Percentiles rank a stretch among this genome's conserved stretches.
phyloP scores from a whole-genome alignment of 2,329 filamentous ascomycete genomes.

The Trematosphaeria pertusa region DNA sequence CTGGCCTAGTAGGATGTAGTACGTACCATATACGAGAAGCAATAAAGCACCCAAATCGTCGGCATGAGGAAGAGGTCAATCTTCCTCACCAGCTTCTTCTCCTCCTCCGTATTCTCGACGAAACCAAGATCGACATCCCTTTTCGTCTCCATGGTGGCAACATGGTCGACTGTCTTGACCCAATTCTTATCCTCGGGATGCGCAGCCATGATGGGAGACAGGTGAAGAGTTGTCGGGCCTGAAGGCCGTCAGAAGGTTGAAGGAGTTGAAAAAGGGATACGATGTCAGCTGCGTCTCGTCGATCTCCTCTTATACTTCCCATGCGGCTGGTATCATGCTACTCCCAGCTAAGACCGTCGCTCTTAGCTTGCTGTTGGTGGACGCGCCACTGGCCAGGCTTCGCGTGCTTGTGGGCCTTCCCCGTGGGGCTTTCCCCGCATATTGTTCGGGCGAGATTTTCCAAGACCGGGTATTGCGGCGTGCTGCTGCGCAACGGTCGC shows the following conservation, averaged over 20 bases:
- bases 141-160: conserved; percentile 16
- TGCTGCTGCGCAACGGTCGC: conserved; percentile 2
- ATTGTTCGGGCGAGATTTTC: conserved; percentile 16
- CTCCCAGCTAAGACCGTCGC: too few species aligned
- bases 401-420: too few species aligned
- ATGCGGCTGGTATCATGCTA: too few species aligned
- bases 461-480: conserved; percentile 1
- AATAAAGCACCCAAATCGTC: conserved; percentile 32
- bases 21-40: conserved; percentile 34
- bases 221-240: too few species aligned
- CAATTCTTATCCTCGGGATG: conserved; percentile 15
- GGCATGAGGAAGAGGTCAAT: conserved; percentile 34
- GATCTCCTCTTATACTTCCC: too few species aligned
- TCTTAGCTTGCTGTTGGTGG: too few species aligned
- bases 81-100: conserved; percentile 31
- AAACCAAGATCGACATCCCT: conserved; percentile 11
- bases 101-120: conserved; percentile 22
- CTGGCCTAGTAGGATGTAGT: too few species aligned
- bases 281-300: too few species aligned
- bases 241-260: too few species aligned
- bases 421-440: conserved; percentile 15
- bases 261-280: too few species aligned
- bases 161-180: conserved; percentile 18
- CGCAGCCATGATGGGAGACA: conserved; percentile 16
- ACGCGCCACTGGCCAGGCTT: too few species aligned